A percentile compares a stretch with the other conserved stretches of the same genome.
These are phyloP conservation scores for Solanum hybrid DNA, from an alignment of 305 asterid genomes.

Conservation along the genomic window DNA sequence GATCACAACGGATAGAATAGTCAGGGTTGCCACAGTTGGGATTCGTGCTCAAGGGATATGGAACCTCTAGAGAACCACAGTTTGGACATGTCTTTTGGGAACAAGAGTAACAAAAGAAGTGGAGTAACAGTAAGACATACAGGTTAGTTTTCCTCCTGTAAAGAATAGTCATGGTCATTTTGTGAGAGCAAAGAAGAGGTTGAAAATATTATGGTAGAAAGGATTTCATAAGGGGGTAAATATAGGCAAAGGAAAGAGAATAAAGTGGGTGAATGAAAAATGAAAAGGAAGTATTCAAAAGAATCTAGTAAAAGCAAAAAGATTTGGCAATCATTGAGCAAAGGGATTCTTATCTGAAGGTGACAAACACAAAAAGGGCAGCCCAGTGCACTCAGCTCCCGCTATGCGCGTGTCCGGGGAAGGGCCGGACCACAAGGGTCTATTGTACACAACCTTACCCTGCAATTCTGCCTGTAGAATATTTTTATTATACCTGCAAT, in stretches of 20 bases:
- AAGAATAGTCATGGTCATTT: conserved; percentile 13
- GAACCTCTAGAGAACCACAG: conserved; percentile 31
- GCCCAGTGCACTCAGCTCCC: background rate
- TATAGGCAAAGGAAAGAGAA: conserved; percentile 22
- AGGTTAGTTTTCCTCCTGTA: background rate
- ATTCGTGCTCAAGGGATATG: conserved; percentile 38
- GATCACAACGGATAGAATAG: conserved; percentile 30
- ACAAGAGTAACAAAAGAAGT: conserved; percentile 13
- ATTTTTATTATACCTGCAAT: background rate
- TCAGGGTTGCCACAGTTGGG: conserved; percentile 25
- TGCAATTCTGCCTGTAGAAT: background rate
- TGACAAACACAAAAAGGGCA: background rate
- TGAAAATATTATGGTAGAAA: conserved; percentile 5
- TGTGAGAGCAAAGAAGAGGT: conserved; percentile 6
- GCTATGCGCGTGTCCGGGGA: background rate
- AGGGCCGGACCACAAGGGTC: background rate
- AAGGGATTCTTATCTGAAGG: background rate
- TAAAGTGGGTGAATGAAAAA: conserved; percentile 13
- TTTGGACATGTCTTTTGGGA: conserved; percentile 32
- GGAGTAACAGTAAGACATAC: conserved; percentile 12
- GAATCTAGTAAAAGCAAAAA: conserved; percentile 14
- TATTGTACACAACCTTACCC: background rate
- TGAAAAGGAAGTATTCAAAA: conserved; percentile 6
- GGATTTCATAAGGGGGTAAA: conserved; percentile 11
- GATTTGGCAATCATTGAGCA: conserved; percentile 7